Evolutionary conservation across 371 early-diverging fungal genomes (phyloP), one percentile per base, ranked within the genome.

Genomic region (Saksenaea oblongispora): DNA sequence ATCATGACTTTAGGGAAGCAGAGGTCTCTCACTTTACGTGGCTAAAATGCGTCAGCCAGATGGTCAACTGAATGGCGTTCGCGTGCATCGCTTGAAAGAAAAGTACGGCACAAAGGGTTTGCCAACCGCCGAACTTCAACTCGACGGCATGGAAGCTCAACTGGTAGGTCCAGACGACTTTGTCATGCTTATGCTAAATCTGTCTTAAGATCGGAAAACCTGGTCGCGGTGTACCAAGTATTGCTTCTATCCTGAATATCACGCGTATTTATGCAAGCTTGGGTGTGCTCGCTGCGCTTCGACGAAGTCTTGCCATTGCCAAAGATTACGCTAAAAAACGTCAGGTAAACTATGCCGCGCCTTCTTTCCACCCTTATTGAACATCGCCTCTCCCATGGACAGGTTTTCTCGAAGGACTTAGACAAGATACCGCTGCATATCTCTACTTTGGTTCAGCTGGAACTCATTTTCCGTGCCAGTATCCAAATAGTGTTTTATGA

Each of bases 51-150:
- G 86, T 42, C 61, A 80, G 15, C 76, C 75, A 1, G 68, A 83
- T 24, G 88, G 86, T 5, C 71, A 75, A 35, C 60, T 88, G 58
- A 87, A 89, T 42, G 87, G 87, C 9, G 83, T 88, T 28, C 72
- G 82, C 24, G 83, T 89, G 22, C 85, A 85, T 36, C 81, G 89
- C 1, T 62, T 89, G 37, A 89, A 89, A 67, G 79, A 89, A 61
- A 89, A 89, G 69, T 80, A 81, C 42, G 89, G 89, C 3, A 89
- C 89, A 26, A 86, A 84, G 42, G 83, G 84, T 17, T 69, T 91
- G 28, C 89, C 89, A 11, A 91, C 91, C n/a, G 91, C 91, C 9
- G 91, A 91, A 59, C 73, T 89, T 35, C 80, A 86, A 62, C 61
- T 89, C 34, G 64, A 64, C 26, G 81, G 80, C 13, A 84, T 88